Base-by-base conservation (phyloP, 495 filamentous ascomycete genomes). In the Daldinia caldariorum region DNA sequence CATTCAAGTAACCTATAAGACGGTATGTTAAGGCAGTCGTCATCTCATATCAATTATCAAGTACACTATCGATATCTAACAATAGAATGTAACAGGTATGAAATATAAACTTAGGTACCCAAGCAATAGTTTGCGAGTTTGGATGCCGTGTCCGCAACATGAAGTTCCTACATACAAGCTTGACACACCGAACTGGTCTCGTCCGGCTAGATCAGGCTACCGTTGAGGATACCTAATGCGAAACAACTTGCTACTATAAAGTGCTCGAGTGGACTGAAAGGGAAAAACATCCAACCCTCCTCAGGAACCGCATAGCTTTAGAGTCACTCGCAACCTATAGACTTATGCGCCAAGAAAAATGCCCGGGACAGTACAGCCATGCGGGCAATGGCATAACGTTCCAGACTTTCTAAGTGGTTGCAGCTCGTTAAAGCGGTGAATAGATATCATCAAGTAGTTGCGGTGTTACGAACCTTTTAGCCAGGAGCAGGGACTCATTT, bases 341-440 rank as follows among this genome's bases (percentile, higher is more conserved):
- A 6, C 8, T 22, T 20, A 45, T 5, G 20, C 18, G 43, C 43
- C 43, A 47, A 47, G 18, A 26, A 47, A 22, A 12, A 10, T 47
- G 2, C 43, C 16, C 43, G 43, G 18, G 20, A 47, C 20, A 22
- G 16, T 12, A 47, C 16, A 4, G 18, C 43, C 18, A 20, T 22
- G 2, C 43, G 7, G 6, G 16, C 8, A 47, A 47, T 6, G 10
- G 8, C 26, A 6, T 9, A 26, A 38, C 20, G 58, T 41, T 54
- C 37, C 38, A 58, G 43, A 38, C 20, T 10, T 6, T 57, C 13
- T 16, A 50, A 31, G 22, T 43, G 13, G 12, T 38, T 31, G 13
- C 50, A 49, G 32, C 18, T 41, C 22, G 32, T 22, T 18, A 41
- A 63, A 63, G 66, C 66, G 66, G 61, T 69, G 66, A 69, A 58